A percentile compares a stretch with the other conserved stretches of the same genome.
Evolutionary conservation across 305 asterid genomes (phyloP).

Genomic region (Ruellia speciosa): DNA sequence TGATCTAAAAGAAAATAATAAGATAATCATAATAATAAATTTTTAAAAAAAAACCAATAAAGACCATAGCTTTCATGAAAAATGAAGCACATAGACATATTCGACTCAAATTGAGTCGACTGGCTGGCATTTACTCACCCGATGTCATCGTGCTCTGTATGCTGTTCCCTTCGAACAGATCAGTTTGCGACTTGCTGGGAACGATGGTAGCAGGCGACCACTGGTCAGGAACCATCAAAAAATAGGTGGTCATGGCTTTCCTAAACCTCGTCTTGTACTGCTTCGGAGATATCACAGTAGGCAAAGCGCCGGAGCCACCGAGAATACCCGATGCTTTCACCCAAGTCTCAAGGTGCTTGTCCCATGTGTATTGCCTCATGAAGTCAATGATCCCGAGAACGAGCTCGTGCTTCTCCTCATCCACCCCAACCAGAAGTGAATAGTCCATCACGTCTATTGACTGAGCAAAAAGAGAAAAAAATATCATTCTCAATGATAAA

Average conservation of each 20-base stretch:
- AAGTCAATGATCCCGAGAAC: conserved; percentile 78
- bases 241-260: conserved; percentile 64
- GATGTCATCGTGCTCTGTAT: conserved; percentile 15
- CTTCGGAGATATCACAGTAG: conserved; percentile 66
- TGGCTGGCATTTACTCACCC: conserved; percentile 19
- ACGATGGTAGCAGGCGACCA: conserved; percentile 34
- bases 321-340: conserved; percentile 73
- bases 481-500: neutral
- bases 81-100: neutral
- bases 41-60: no score
- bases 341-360: conserved; percentile 71
- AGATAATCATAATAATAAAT: neutral
- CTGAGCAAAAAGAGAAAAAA: conserved; percentile 30
- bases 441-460: conserved; percentile 72
- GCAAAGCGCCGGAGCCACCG: conserved; percentile 59
- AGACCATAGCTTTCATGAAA: conserved; percentile 13
- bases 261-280: conserved; percentile 74
- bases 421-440: conserved; percentile 66
- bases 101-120: no score
- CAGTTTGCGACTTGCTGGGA: conserved; percentile 29
- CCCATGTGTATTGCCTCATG: conserved; percentile 84
- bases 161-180: conserved; percentile 24
- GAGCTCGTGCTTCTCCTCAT: conserved; percentile 56
- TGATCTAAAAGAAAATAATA: no score
- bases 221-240: conserved; percentile 71